Evolutionary conservation across 495 filamentous ascomycete species (phyloP), one percentile per base, ranked within the genome.

Genomic region (Stereocaulon alpinum): DNA sequence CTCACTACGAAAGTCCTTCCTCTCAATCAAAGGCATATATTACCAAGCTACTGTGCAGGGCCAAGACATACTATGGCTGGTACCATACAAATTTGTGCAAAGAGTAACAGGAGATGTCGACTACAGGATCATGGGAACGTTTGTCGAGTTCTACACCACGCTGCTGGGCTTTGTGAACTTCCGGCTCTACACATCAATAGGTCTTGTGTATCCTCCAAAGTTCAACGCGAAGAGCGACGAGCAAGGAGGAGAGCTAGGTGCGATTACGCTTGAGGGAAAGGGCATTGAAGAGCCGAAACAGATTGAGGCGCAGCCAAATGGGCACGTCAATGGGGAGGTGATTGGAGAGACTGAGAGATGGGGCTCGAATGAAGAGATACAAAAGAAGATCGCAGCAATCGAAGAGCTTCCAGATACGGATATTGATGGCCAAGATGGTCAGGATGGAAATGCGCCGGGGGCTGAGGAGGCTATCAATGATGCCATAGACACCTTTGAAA

Each of bases 11-110:
- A 96, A 95, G 74, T 94, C 89, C 6, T 98, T 98, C 75, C 77
- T 98, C 54, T 95, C 89, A 1, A 97, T 98, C 72, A 98, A 97
- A 77, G 93, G 93, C 68, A 96, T 98, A 67, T 98, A 98, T 74
- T 98, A 97, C 73, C 94, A 98, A 76, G 94, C 91, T 9, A 97
- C 88, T 49, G 92, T 98, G 52, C 90, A 96, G 69, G 92, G 92
- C n/a, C 92, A 97, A 72, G 93, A 98, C 65, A 86, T 97, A 53
- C 76, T 98, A 69, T 98, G 93, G 93, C 77, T 98, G 20, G 93
- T 96, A 3, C 93, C 93, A 2, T 97, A 98, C 75, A 86, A 87
- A 63, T 98, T 98, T 72, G 95, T 96, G 63, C 94, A 96, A 74
- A 76, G 86, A 61, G 83, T 95, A 34, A 90, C 91, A 27, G 88